phyloP scores from a whole-genome alignment of 768 basidiomycete species.

The Phanerodontia chrysosporium region DNA sequence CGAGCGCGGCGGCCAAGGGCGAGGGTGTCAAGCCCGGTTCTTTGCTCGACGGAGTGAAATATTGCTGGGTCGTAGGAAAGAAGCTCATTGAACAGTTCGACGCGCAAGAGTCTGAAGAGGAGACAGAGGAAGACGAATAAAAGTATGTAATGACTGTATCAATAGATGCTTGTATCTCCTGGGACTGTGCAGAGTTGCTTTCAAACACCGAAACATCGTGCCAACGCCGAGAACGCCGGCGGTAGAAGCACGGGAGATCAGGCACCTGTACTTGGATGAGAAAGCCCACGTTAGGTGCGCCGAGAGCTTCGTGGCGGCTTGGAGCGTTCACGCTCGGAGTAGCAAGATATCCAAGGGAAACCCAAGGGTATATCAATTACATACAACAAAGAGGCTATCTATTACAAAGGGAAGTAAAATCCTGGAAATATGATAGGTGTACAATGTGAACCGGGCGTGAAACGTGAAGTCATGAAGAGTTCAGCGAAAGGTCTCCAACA shows the following conservation, averaged over 20 bases:
- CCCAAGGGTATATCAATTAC: conserved; percentile 10
- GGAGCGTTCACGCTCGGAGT: background rate
- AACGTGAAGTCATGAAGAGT: conserved; percentile 11
- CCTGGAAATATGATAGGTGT: conserved; percentile 6
- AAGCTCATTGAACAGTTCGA: conserved; percentile 81
- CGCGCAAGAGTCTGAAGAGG: conserved; percentile 60
- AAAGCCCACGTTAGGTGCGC: too few relatives aligned
- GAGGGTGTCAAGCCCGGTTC: conserved; percentile 39
- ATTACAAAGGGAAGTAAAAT: conserved; percentile 7
- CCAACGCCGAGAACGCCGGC: background rate
- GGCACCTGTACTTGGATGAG: background rate
- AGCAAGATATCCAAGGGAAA: background rate
- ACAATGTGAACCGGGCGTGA: conserved; percentile 5
- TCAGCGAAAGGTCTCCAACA: background rate
- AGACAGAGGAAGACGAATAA: conserved; percentile 26
- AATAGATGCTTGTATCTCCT: background rate
- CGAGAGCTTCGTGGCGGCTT: too few relatives aligned
- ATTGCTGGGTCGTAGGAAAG: conserved; percentile 65
- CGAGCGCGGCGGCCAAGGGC: conserved; percentile 49
- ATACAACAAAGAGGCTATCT: conserved; percentile 7
- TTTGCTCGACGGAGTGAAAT: conserved; percentile 51
- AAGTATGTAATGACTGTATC: background rate
- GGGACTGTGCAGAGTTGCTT: background rate
- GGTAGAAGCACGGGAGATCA: background rate
- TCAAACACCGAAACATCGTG: background rate